phyloP scores from a whole-genome alignment of 441 rosid species.

The California macrophylla region DNA sequence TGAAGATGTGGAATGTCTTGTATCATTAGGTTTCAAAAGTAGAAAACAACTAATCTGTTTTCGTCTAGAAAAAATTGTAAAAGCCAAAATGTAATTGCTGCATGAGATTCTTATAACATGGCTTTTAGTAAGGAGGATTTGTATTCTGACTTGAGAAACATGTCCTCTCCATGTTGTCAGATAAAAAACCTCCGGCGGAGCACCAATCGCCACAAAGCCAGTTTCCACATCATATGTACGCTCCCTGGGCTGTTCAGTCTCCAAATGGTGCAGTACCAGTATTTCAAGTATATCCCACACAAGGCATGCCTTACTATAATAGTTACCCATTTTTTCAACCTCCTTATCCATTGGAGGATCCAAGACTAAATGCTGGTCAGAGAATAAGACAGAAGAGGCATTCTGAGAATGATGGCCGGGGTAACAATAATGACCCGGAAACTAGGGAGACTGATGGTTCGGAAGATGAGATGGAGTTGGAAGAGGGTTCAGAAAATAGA shows the following conservation, averaged over 20 bases:
- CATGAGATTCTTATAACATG: neutral
- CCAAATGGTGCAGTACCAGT: conserved; percentile 67
- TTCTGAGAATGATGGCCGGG: conserved; percentile 48
- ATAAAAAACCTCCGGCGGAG: conserved; percentile 43
- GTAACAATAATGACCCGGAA: conserved; percentile 34
- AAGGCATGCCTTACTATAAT: conserved; percentile 70
- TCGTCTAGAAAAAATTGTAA: neutral
- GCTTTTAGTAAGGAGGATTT: neutral
- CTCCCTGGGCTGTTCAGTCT: conserved; percentile 82
- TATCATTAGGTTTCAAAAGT: neutral
- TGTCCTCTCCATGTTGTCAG: conserved; percentile 29
- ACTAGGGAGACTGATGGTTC: conserved; percentile 32
- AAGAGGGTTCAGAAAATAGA: conserved; percentile 23
- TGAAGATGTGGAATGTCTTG: neutral
- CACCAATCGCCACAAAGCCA: conserved; percentile 49
- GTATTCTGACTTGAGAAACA: too few species aligned
- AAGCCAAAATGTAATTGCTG: conserved; percentile 7
- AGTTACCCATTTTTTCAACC: conserved; percentile 56
- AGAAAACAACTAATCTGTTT: neutral
- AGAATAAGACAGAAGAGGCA: conserved; percentile 46
- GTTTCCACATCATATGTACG: conserved; percentile 57
- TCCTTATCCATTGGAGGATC: conserved; percentile 58
- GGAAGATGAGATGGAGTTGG: conserved; percentile 34
- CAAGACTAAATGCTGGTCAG: conserved; percentile 40
- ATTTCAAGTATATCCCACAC: conserved; percentile 79